Base-by-base conservation (phyloP, 805 yeast genomes). In the Candida schatavii region DNA sequence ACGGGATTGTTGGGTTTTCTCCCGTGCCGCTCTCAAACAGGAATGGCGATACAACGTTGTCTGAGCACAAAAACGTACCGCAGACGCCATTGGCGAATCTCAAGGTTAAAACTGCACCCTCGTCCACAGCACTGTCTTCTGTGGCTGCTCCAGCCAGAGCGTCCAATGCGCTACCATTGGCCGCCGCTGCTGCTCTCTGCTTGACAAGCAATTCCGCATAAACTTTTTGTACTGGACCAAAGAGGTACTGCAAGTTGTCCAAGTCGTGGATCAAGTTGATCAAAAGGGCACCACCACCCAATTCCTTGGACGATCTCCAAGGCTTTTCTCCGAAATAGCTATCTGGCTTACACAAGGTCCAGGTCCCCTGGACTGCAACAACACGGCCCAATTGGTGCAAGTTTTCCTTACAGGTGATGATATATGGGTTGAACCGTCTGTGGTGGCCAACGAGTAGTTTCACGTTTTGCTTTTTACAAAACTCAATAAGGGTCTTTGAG, bases 231-330 rank as follows among this genome's bases (percentile, higher is more conserved):
- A 67, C 57, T 1, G 70, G 70, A 2, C 73, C 73, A 38, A 67
- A 53, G n/a, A 67, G 47, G 39, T 57, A 66, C 43, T 64, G 66
- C 38, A 67, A 52, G 21, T 66, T 46, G 42, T 67, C 73, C 37
- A 67, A 49, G 47, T 67, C 73, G 48, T 67, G 73, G 29, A 67
- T 59, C 42, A 67, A 52, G 46, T 67, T 67, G 32, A 67, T 67
- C 42, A 66, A 55, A 15, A 66, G 44, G 1, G 64, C 57, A 3
- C 73, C 73, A 2, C 72, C 70, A 1, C 72, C 72, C 7, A 47
- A 40, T 13, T 42, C 45, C 1, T 45, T 42, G 30, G 52, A 46
- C 4, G 59, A 52, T 37, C 72, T 50, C 73, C 73, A 67, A 2
- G 62, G 61, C 18, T 61, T 52, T 17, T 49, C 57, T 14, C 47